These are phyloP conservation scores for Russula abietina DNA, from an alignment of 768 basidiomycete genomes.

Conservation along the genomic window DNA sequence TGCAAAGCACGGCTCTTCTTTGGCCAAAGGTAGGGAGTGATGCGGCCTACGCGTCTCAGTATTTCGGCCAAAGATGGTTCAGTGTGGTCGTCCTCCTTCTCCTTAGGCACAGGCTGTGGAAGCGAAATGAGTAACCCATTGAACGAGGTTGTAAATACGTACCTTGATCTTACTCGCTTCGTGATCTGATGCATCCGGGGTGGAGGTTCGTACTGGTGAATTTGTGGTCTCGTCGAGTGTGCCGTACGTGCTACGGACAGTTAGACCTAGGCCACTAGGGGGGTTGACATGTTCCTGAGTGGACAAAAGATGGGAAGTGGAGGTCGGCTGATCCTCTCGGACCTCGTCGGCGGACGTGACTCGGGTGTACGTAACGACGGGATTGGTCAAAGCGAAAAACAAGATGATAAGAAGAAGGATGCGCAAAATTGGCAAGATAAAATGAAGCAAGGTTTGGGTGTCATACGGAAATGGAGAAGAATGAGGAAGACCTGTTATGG, in stretches of 20 bases:
- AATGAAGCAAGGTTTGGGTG: conserved; percentile 40
- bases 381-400: conserved; percentile 53
- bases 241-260: conserved; percentile 60
- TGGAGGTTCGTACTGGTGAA: conserved; percentile 47
- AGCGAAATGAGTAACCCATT: conserved; percentile 11
- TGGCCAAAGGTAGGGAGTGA: conserved; percentile 85
- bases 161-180: conserved; percentile 27
- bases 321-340: conserved; percentile 34
- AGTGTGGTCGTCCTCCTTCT: conserved; percentile 49
- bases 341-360: conserved; percentile 39
- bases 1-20: conserved; percentile 59
- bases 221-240: conserved; percentile 57
- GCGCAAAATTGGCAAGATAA: conserved; percentile 58
- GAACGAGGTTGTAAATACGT: conserved; percentile 1
- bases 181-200: conserved; percentile 34
- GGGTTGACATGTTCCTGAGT: conserved; percentile 40
- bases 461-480: conserved; percentile 28
- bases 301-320: conserved; percentile 51
- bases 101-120: conserved; percentile 27
- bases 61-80: conserved; percentile 72
- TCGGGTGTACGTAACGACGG: conserved; percentile 58
- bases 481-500: conserved; percentile 18
- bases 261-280: conserved; percentile 52
- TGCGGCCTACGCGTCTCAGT: conserved; percentile 52
- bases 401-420: conserved; percentile 56